Evolutionary conservation across 345 rosid genomes (phyloP), one percentile per base, ranked within the genome.

Genomic region (Eucalyptus globulus): DNA sequence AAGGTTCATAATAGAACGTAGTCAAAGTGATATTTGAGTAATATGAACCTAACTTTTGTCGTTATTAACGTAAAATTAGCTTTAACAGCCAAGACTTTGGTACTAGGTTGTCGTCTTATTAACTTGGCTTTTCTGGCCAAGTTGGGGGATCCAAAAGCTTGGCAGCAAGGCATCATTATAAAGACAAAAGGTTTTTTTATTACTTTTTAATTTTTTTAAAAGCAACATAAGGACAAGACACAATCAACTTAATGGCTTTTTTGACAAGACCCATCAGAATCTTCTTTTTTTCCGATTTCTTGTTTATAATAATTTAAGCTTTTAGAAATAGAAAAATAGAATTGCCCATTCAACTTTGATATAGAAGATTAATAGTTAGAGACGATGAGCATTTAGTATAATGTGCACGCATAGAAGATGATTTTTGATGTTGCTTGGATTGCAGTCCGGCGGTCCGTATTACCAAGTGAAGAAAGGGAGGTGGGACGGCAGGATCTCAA

Each of bases 381-480:
- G 45, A 11, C 14, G 14, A 72, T 37, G 22, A 69, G n/a, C 8
- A 62, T 6, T 62, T 62, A 62, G 31, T 62, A 62, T 27, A 62
- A 62, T 62, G 4, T 62, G 14, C 3, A 49, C 6, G 34, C 17
- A 62, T 3, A 13, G 44, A 21, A 21, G 5, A 76, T 0, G 15
- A 76, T 40, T 40, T 76, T 21, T 40, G 9, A 11, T 76, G 5
- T 21, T 21, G 16, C 53, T 49, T 27, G 37, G 40, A 47, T 40
- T 22, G 10, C 90, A 95, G 95, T 93, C 95, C 14, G 98, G 98
- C 49, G 99, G 98, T 14, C 98, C 99, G 27, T 94, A 95, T 65
- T 97, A 96, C 92, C 94, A 91, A 89, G 99, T 97, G 88, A 95
- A 92, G 92, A 94, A 96, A 87, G 98, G 99, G 37, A 94, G 97